These are phyloP conservation scores for Echeveria elegans DNA, from an alignment of 164 flowering plant species.

Conservation along the genomic window DNA sequence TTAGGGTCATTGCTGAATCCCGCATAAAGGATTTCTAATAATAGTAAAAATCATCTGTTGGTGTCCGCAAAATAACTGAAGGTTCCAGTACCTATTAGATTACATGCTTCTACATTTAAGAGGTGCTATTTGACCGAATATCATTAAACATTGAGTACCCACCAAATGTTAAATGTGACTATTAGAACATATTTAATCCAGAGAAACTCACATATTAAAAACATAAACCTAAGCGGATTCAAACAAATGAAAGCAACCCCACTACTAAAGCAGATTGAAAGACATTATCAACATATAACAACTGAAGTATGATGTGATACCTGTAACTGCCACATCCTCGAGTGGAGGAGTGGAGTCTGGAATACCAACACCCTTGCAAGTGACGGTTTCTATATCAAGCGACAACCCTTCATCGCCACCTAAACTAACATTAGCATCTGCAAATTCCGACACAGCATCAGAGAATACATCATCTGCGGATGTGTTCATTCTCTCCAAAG, in stretches of 20 bases:
- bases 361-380: not conserved
- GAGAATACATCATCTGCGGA: not conserved
- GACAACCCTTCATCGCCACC: constrained; percentile 15
- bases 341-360: not conserved
- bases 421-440: not conserved
- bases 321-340: constrained; percentile 10
- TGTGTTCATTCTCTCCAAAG: constrained; percentile 22
- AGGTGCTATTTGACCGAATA: not conserved
- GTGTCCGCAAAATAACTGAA: not conserved
- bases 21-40: not conserved
- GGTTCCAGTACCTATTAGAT: too few species aligned
- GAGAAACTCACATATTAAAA: not conserved
- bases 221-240: not conserved
- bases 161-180: not conserved
- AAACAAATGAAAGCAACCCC: not conserved
- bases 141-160: not conserved
- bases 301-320: not conserved
- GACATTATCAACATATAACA: not conserved
- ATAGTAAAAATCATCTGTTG: not conserved
- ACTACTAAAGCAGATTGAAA: not conserved
- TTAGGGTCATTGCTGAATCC: not conserved
- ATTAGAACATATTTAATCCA: not conserved
- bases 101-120: not conserved
- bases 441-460: not conserved
- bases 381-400: constrained; percentile 5